A percentile compares a stretch with the other conserved stretches of the same genome.
These are phyloP conservation scores for Eutrema japonicum DNA, from an alignment of 345 rosid genomes.

Conservation along the genomic window DNA sequence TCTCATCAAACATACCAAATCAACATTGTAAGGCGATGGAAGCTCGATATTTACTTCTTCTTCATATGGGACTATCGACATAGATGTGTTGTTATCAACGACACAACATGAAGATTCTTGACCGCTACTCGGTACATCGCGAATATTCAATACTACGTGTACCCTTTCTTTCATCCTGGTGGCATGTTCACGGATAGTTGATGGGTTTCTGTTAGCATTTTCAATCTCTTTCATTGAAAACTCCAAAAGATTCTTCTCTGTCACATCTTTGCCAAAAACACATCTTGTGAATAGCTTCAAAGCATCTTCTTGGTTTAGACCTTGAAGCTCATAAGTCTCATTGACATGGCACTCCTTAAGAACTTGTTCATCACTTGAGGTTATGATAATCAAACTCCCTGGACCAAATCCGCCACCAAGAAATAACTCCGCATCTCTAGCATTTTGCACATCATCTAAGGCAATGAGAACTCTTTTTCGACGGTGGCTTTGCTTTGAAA, in stretches of 20 bases:
- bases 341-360: background rate
- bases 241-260: background rate
- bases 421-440: background rate
- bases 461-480: slow-evolving; percentile 22
- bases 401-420: slow-evolving; percentile 23
- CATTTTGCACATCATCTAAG: slow-evolving; percentile 25
- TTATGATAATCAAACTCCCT: slow-evolving; percentile 35
- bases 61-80: too few relatives aligned
- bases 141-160: background rate
- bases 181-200: slow-evolving; percentile 13
- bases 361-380: background rate
- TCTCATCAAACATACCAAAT: background rate
- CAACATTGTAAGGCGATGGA: background rate
- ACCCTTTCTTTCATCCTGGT: background rate
- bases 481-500: background rate
- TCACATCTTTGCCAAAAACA: background rate
- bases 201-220: slow-evolving; percentile 11
- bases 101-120: too few relatives aligned
- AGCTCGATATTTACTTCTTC: too few relatives aligned
- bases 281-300: slow-evolving; percentile 8
- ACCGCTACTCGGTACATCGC: too few relatives aligned
- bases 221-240: background rate
- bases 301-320: slow-evolving; percentile 14
- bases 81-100: too few relatives aligned
- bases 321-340: slow-evolving; percentile 21